phyloP scores from a whole-genome alignment of 2,329 filamentous ascomycete genomes.

The Diaporthe vexans region DNA sequence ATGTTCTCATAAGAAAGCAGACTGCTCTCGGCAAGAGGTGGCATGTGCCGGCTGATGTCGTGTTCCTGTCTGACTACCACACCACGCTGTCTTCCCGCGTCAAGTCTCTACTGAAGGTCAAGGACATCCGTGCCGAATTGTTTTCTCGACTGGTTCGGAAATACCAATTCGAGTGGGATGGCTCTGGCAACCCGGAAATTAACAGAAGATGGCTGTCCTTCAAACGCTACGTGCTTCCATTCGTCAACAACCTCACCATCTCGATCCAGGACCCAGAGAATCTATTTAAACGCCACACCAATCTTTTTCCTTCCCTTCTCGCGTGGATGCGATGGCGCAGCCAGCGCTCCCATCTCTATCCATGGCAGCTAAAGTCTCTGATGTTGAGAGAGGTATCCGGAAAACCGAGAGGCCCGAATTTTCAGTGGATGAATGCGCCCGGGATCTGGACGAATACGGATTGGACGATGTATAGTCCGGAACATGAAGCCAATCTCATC shows the following conservation, averaged over 20 bases:
- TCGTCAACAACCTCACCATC: neutral
- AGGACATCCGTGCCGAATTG: neutral
- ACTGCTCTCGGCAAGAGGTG: neutral
- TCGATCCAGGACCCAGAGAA: neutral
- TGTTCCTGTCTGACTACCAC: no score
- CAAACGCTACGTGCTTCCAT: neutral
- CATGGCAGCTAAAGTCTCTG: neutral
- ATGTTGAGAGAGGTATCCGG: neutral
- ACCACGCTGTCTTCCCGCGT: neutral
- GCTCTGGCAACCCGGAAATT: neutral
- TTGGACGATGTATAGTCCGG: neutral
- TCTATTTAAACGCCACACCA: neutral
- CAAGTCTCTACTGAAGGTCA: neutral
- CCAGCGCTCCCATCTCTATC: neutral
- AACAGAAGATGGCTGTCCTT: neutral
- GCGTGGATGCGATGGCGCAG: conserved; percentile 2
- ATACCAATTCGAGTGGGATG: neutral
- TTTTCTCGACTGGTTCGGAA: neutral
- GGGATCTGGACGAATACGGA: no score
- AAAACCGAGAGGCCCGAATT: no score
- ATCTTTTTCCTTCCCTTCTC: neutral
- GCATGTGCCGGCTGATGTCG: no score
- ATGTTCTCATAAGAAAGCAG: neutral
- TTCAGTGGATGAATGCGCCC: no score
- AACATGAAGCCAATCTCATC: neutral